Evolutionary conservation across 192 early-diverging fungal species (phyloP).

Genomic region (Backusella circina): DNA sequence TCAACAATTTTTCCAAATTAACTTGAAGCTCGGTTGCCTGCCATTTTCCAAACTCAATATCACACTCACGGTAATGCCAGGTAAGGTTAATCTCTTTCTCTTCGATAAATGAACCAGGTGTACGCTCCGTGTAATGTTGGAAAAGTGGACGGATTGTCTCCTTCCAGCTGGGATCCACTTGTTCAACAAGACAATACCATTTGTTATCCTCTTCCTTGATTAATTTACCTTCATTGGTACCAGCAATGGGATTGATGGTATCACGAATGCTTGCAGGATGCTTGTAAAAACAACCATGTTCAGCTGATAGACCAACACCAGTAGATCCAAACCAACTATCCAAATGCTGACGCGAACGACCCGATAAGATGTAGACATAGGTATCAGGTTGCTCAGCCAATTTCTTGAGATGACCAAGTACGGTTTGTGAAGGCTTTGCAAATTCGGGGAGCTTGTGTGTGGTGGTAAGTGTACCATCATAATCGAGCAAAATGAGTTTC

Average conservation of each 20-base stretch:
- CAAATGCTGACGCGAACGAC: conserved; percentile 84
- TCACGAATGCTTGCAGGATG: conserved; percentile 75
- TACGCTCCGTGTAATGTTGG: conserved; percentile 96
- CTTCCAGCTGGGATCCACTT: conserved; percentile 88
- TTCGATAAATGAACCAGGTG: conserved; percentile 96
- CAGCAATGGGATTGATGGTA: conserved; percentile 45
- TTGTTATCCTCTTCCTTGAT: conserved; percentile 59
- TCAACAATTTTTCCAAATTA: conserved; percentile 93
- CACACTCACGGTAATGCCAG: conserved; percentile 97
- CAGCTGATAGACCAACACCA: conserved; percentile 90
- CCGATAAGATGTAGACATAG: conserved; percentile 94
- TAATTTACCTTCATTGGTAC: conserved; percentile 44
- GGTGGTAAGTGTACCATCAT: conserved; percentile 93
- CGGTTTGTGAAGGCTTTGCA: conserved; percentile 75
- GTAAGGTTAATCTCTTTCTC: conserved; percentile 98
- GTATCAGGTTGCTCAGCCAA: conserved; percentile 78
- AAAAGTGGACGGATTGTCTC: conserved; percentile 92
- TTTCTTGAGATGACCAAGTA: conserved; percentile 65
- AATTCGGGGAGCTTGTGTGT: conserved; percentile 90
- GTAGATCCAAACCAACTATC: conserved; percentile 89
- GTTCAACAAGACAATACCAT: conserved; percentile 89
- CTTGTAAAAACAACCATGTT: conserved; percentile 98
- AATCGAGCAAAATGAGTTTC: conserved; percentile 89
- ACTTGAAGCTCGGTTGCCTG: conserved; percentile 97
- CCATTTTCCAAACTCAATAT: conserved; percentile 94